Evolutionary conservation across 2,329 filamentous ascomycete species (phyloP).

Genomic region (Penicillium sp.): DNA sequence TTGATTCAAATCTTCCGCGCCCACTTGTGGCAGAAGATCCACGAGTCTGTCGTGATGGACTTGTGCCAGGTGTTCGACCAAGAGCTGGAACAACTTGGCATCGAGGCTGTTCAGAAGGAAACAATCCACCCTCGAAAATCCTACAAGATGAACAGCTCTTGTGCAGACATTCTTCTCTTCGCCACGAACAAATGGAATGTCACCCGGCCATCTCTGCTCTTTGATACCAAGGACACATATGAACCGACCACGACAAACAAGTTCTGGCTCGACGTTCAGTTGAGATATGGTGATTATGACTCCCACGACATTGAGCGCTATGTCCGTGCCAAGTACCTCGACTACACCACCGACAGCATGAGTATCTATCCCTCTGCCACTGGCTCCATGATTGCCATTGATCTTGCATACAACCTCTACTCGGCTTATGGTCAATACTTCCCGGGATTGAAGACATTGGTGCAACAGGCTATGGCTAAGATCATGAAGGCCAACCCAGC

Average conservation of each 20-base stretch:
- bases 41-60: conserved; percentile 98
- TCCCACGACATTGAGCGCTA: conserved; percentile 98
- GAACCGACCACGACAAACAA: conserved; percentile 95
- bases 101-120: conserved; percentile 97
- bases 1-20: conserved; percentile 98
- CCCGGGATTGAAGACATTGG: conserved; percentile 87
- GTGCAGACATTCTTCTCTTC: conserved; percentile 93
- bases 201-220: conserved; percentile 82
- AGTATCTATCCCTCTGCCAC: conserved; percentile 97
- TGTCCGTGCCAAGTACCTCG: conserved; percentile 93
- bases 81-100: conserved; percentile 88
- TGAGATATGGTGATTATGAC: conserved; percentile 96
- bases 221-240: conserved; percentile 94
- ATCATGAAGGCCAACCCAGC: conserved; percentile 99
- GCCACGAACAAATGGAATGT: conserved; percentile 99
- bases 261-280: conserved; percentile 96
- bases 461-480: conserved; percentile 99
- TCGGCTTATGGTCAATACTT: conserved; percentile 98
- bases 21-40: conserved; percentile 99
- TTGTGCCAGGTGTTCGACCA: conserved; percentile 97
- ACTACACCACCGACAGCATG: conserved; percentile 98
- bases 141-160: conserved; percentile 99
- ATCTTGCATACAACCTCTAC: conserved; percentile 96
- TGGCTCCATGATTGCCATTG: conserved; percentile 94
- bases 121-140: conserved; percentile 98